A percentile compares a stretch with the other conserved stretches of the same genome.
Conservation (phyloP, 2,329 filamentous ascomycete genomes). For the Lachnellula cervina region DNA sequence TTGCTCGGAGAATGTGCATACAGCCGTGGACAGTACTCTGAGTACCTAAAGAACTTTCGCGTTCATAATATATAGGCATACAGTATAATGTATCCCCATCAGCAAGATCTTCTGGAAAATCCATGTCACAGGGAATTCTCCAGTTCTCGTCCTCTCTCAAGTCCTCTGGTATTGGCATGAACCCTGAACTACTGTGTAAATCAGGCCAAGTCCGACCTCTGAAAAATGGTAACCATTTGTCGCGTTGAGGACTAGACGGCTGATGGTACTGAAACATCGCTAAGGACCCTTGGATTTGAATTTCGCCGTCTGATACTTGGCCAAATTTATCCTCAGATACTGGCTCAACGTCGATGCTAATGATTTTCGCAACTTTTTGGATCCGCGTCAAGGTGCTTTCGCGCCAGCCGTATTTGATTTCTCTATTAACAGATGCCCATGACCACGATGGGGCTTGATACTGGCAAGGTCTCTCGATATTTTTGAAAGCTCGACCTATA, state of each 20-base stretch:
- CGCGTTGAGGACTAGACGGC: too few relatives aligned
- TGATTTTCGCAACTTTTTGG: neutral
- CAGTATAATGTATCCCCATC: neutral
- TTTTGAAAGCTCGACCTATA: neutral
- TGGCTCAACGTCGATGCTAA: neutral
- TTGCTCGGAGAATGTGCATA: too few relatives aligned
- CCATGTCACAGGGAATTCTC: neutral
- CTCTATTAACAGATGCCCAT: slow-evolving; percentile 8
- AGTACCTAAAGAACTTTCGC: neutral
- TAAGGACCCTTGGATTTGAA: neutral
- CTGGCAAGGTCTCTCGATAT: neutral
- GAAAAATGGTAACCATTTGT: neutral
- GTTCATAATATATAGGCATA: neutral
- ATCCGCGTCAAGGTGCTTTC: neutral
- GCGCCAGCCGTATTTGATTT: neutral
- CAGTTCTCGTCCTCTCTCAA: too few relatives aligned
- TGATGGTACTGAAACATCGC: neutral
- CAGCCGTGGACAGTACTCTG: neutral
- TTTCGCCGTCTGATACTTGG: neutral
- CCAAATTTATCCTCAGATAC: neutral
- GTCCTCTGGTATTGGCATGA: neutral
- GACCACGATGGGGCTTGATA: slow-evolving; percentile 10
- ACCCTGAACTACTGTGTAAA: neutral
- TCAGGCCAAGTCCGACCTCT: neutral
- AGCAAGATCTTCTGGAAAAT: neutral